Evolutionary conservation across 192 early-diverging fungal genomes (phyloP).

Genomic region (Glomus cerebriforme): DNA sequence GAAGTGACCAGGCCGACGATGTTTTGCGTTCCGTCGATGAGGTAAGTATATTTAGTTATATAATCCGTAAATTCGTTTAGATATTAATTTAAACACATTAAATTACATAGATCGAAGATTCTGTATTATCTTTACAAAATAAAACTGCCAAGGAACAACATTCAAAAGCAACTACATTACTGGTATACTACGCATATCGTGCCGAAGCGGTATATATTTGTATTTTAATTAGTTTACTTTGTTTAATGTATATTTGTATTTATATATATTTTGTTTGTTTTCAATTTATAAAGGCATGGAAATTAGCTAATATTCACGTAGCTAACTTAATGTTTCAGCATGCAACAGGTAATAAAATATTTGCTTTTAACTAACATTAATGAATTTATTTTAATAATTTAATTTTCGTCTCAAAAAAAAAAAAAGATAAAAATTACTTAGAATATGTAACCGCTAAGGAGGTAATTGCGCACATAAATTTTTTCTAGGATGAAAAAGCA

Average conservation of each 20-base stretch:
- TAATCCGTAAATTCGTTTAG: background rate
- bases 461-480: background rate
- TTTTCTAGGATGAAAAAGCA: background rate
- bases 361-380: background rate
- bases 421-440: conserved; percentile 12
- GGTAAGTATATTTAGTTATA: background rate
- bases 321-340: conserved; percentile 32
- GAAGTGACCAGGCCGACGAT: conserved; percentile 31
- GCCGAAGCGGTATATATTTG: conserved; percentile 16
- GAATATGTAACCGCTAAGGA: background rate
- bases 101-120: conserved; percentile 19
- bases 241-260: no score
- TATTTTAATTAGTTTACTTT: background rate
- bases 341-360: conserved; percentile 22
- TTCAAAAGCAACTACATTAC: conserved; percentile 14
- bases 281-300: conserved; percentile 20
- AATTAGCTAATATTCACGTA: conserved; percentile 28
- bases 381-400: no score
- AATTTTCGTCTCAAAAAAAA: background rate
- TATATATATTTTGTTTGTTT: background rate
- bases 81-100: background rate
- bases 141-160: background rate
- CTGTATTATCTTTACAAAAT: conserved; percentile 14
- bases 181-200: conserved; percentile 29
- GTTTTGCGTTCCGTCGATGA: conserved; percentile 15